These are phyloP conservation scores for Cadophora sp. DNA, from an alignment of 2,329 filamentous ascomycete species.

Conservation along the genomic window DNA sequence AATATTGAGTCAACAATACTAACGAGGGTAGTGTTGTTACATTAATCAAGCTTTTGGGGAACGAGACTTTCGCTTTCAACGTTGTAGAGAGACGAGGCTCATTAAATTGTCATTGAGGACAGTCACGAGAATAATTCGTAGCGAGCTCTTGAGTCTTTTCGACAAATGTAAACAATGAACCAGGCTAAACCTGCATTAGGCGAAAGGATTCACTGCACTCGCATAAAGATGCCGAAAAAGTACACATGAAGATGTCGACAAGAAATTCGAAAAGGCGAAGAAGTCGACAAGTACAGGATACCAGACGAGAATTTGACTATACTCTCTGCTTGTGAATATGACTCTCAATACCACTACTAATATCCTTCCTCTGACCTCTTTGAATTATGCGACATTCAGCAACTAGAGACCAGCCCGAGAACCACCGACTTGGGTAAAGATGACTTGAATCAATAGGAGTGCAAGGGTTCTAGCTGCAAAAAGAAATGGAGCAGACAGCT, in stretches of 20 bases:
- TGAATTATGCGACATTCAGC: too few relatives aligned
- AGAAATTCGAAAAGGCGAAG: background rate
- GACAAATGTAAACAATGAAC: background rate
- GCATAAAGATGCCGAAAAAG: background rate
- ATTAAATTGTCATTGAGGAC: background rate
- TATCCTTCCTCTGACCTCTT: too few relatives aligned
- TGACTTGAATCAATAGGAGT: too few relatives aligned
- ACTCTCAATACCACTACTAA: too few relatives aligned
- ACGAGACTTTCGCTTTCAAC: background rate
- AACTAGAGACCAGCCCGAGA: background rate
- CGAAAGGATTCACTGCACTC: background rate
- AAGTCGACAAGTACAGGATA: background rate
- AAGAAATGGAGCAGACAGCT: too few relatives aligned
- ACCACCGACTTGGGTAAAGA: background rate
- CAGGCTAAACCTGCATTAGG: too few relatives aligned
- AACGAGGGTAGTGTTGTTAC: background rate
- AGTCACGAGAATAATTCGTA: background rate
- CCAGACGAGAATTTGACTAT: background rate
- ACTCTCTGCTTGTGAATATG: background rate
- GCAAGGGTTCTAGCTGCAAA: too few relatives aligned
- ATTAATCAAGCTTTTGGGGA: background rate
- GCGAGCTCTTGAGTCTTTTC: background rate
- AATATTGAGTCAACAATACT: conserved; percentile 2
- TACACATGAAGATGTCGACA: background rate
- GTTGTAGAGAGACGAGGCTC: background rate